Evolutionary conservation across 345 rosid species (phyloP).

Genomic region (Pistacia vera): DNA sequence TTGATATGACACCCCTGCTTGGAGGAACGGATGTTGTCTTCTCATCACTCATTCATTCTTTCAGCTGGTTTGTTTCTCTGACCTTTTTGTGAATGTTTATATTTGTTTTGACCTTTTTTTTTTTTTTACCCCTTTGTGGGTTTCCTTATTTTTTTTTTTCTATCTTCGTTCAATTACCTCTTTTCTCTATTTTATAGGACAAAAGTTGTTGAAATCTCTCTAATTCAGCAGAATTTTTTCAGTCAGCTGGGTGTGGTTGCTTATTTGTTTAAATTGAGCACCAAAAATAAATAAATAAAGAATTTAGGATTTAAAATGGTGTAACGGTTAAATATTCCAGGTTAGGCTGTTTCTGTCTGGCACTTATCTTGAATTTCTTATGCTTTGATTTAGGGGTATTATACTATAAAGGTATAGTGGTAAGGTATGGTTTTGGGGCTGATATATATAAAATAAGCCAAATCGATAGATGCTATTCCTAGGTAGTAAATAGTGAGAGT

Average conservation of each 20-base stretch:
- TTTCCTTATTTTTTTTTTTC: neutral
- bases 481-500: neutral
- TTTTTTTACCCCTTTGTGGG: neutral
- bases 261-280: neutral
- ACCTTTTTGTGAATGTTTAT: neutral
- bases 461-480: neutral
- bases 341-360: neutral
- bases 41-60: conserved; percentile 96
- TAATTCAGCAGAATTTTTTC: neutral
- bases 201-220: neutral
- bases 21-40: conserved; percentile 99
- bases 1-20: conserved; percentile 97
- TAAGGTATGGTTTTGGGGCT: neutral
- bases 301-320: no score
- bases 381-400: neutral
- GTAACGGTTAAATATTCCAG: no score
- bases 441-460: neutral
- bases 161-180: neutral
- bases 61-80: conserved; percentile 78
- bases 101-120: neutral
- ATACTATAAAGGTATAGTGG: neutral
- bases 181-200: neutral
- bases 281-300: no score
- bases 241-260: neutral
- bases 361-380: neutral